phyloP scores from a whole-genome alignment of 306 rosid genomes.

The Ochetophila trinervis region DNA sequence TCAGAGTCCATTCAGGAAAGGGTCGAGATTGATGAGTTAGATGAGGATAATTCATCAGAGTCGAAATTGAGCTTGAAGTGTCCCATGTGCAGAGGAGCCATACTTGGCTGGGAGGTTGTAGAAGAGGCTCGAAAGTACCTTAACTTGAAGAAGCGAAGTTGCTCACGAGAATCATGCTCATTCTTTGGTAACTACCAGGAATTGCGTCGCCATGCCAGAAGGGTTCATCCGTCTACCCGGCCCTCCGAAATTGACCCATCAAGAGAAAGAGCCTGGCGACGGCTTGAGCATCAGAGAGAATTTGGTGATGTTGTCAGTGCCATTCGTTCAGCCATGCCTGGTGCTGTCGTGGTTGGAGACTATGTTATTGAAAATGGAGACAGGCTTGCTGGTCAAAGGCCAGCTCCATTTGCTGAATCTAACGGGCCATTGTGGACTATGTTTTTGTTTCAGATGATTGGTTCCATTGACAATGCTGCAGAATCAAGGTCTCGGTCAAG shows the following conservation, averaged over 20 bases:
- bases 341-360: conserved; percentile 84
- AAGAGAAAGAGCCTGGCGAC: conserved; percentile 77
- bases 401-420: conserved; percentile 36
- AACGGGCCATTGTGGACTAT: conserved; percentile 70
- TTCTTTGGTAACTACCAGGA: conserved; percentile 82
- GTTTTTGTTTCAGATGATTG: conserved; percentile 79
- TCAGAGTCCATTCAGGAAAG: conserved; percentile 71
- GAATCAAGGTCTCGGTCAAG: conserved; percentile 67
- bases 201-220: conserved; percentile 86
- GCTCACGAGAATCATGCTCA: conserved; percentile 83
- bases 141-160: conserved; percentile 80
- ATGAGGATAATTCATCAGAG: conserved; percentile 56
- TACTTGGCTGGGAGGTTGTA: conserved; percentile 79
- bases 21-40: conserved; percentile 55
- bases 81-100: conserved; percentile 77
- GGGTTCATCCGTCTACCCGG: conserved; percentile 74
- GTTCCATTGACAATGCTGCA: conserved; percentile 52
- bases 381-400: conserved; percentile 50
- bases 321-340: conserved; percentile 79
- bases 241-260: conserved; percentile 78
- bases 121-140: conserved; percentile 87
- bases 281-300: conserved; percentile 83
- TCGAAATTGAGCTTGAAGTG: conserved; percentile 63
- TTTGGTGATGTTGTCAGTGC: conserved; percentile 90
- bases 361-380: conserved; percentile 87